Conservation (phyloP, 768 basidiomycete genomes). For the Tricholomella constricta region DNA sequence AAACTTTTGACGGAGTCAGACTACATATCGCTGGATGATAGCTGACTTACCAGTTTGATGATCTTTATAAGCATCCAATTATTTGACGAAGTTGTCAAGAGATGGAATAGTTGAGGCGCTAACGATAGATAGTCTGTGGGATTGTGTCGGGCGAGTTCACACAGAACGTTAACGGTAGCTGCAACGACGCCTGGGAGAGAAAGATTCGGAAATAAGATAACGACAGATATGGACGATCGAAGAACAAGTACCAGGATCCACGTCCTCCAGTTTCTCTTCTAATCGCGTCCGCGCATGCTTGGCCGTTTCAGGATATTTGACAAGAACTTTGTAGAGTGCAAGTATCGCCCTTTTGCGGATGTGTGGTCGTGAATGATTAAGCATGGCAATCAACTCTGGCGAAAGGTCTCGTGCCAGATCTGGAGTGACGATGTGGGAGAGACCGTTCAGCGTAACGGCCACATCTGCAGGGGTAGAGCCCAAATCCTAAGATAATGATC, state of each 20-base stretch:
- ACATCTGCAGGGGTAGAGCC: constrained; percentile 74
- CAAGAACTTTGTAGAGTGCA: constrained; percentile 76
- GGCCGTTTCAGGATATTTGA: constrained; percentile 80
- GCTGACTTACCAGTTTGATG: constrained; percentile 75
- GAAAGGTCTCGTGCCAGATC: constrained; percentile 92
- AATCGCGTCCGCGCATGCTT: constrained; percentile 66
- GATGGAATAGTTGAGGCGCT: constrained; percentile 91
- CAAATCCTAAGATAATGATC: constrained; percentile 63
- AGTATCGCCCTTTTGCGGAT: constrained; percentile 92
- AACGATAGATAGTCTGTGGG: constrained; percentile 82
- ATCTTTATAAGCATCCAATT: constrained; percentile 99
- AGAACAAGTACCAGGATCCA: constrained; percentile 58
- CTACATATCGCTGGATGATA: background rate
- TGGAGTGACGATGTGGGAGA: constrained; percentile 80
- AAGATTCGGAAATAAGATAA: background rate
- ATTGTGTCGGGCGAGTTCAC: constrained; percentile 83
- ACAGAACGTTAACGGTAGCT: constrained; percentile 91
- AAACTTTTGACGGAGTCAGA: constrained; percentile 58
- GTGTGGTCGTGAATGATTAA: constrained; percentile 85
- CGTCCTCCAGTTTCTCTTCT: constrained; percentile 79
- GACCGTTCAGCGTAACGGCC: constrained; percentile 76
- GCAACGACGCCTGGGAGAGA: constrained; percentile 76
- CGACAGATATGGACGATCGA: background rate
- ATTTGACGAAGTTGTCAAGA: constrained; percentile 91
- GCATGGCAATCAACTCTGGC: constrained; percentile 80